Evolutionary conservation across 371 early-diverging fungal genomes (phyloP).

Genomic region (Funneliformis caledonium): DNA sequence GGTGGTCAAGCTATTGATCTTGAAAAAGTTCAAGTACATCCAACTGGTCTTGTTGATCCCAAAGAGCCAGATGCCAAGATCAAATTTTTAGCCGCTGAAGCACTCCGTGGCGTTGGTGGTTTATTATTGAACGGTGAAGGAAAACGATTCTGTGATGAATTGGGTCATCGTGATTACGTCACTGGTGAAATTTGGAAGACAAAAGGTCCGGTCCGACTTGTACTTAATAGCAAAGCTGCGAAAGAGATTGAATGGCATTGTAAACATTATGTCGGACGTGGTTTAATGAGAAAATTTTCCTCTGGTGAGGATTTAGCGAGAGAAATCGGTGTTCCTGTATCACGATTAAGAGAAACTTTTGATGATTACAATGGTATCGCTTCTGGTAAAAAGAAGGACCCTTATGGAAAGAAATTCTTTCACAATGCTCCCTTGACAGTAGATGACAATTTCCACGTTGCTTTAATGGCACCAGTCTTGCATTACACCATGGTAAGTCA

Average conservation of each 20-base stretch:
- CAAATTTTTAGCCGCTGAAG: constrained; percentile 94
- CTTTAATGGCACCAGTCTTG: constrained; percentile 88
- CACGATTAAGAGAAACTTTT: constrained; percentile 75
- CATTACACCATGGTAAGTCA: constrained; percentile 90
- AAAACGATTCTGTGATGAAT: constrained; percentile 93
- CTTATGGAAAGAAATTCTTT: constrained; percentile 93
- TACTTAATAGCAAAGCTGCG: constrained; percentile 83
- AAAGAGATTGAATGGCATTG: constrained; percentile 95
- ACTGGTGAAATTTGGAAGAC: constrained; percentile 82
- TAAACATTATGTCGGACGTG: constrained; percentile 92
- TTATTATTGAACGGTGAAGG: constrained; percentile 83
- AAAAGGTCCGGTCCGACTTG: constrained; percentile 86
- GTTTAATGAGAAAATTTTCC: constrained; percentile 82
- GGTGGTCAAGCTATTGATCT: constrained; percentile 91
- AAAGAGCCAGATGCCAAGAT: constrained; percentile 86
- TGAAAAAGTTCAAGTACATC: constrained; percentile 97
- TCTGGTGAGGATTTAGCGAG: constrained; percentile 78
- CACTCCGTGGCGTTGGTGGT: constrained; percentile 96
- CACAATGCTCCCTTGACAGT: constrained; percentile 78
- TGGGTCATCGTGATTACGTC: constrained; percentile 87
- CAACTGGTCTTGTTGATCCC: constrained; percentile 94
- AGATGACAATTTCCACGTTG: constrained; percentile 81
- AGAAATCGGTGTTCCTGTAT: constrained; percentile 77
- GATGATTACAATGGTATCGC: constrained; percentile 83
- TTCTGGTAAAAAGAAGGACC: constrained; percentile 71